Conservation (phyloP, 1,139 yeast species). For the Candida mesenterica region DNA sequence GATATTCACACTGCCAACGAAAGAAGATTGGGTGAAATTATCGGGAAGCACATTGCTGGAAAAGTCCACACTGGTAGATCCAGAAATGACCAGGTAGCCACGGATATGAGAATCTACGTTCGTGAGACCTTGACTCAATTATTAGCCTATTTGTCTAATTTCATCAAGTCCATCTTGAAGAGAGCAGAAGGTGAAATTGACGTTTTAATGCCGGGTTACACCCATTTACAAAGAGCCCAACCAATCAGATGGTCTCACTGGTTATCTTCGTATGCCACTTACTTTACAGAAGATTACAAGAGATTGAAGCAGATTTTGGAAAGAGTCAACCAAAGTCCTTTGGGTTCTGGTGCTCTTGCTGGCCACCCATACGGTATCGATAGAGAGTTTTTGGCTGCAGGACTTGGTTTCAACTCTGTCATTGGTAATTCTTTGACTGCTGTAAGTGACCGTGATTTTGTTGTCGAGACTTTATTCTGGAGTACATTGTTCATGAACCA, state of each 20-base stretch:
- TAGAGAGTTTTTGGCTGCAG: slow-evolving; percentile 80
- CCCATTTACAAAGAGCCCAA: slow-evolving; percentile 97
- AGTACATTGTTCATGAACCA: slow-evolving; percentile 94
- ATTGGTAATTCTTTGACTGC: slow-evolving; percentile 95
- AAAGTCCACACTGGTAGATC: slow-evolving; percentile 98
- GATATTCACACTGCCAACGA: slow-evolving; percentile 99
- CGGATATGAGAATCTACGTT: slow-evolving; percentile 94
- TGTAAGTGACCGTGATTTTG: slow-evolving; percentile 96
- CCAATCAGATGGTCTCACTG: slow-evolving; percentile 99
- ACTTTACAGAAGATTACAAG: slow-evolving; percentile 84
- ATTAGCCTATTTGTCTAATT: slow-evolving; percentile 54
- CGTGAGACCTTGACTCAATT: slow-evolving; percentile 70
- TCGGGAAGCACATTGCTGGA: slow-evolving; percentile 91
- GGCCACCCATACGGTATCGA: slow-evolving; percentile 99
- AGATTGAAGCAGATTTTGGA: slow-evolving; percentile 76
- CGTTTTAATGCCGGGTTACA: slow-evolving; percentile 96
- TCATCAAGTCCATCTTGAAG: slow-evolving; percentile 63
- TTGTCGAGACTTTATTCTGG: slow-evolving; percentile 97
- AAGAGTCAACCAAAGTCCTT: slow-evolving; percentile 84
- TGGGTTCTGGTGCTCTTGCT: slow-evolving; percentile 97
- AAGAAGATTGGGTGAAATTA: slow-evolving; percentile 92
- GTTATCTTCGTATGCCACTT: slow-evolving; percentile 92
- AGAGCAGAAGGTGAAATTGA: slow-evolving; percentile 87
- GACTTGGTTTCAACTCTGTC: slow-evolving; percentile 75
- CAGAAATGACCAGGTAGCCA: slow-evolving; percentile 97